Conservation (phyloP, 805 yeast genomes). For the Wickerhamiella occidentalis region DNA sequence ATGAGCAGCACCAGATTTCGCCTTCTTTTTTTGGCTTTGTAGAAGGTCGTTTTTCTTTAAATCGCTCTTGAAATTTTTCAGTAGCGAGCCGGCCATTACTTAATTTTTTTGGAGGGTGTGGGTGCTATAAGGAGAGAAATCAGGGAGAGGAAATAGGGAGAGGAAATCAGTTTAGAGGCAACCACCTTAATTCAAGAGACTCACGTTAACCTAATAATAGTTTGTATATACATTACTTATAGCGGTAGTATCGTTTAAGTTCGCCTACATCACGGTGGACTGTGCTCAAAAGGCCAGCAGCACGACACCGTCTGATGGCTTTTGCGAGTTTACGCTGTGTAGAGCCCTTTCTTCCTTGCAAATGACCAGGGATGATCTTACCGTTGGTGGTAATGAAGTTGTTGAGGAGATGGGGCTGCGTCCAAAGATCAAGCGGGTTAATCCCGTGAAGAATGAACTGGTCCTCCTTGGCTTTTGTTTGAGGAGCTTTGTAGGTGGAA, state of each 20-base stretch:
- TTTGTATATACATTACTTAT: background rate
- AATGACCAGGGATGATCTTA: slow-evolving; percentile 57
- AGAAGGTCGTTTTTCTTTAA: slow-evolving; percentile 43
- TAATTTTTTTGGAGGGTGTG: slow-evolving; percentile 1
- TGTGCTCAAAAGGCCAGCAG: slow-evolving; percentile 64
- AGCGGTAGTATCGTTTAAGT: background rate
- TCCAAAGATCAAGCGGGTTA: slow-evolving; percentile 59
- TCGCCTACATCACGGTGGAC: slow-evolving; percentile 35
- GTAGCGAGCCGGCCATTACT: slow-evolving; percentile 19
- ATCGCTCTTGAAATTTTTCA: slow-evolving; percentile 22
- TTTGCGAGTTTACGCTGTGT: slow-evolving; percentile 62
- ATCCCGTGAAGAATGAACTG: slow-evolving; percentile 18
- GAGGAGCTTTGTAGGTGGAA: slow-evolving; percentile 21
- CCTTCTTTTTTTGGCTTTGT: slow-evolving; percentile 33
- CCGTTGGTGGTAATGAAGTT: slow-evolving; percentile 61
- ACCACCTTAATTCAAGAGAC: too few species aligned
- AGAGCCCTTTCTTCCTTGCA: slow-evolving; percentile 51
- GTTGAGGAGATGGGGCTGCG: slow-evolving; percentile 58
- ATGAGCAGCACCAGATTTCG: slow-evolving; percentile 11
- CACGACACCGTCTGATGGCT: slow-evolving; percentile 70
- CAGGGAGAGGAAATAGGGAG: too few species aligned
- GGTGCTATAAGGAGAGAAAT: too few species aligned
- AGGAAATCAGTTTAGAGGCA: background rate
- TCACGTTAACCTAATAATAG: background rate
- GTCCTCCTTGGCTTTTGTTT: slow-evolving; percentile 23